phyloP scores from a whole-genome alignment of 805 yeast genomes.

The Scheffersomyces ergatensis region DNA sequence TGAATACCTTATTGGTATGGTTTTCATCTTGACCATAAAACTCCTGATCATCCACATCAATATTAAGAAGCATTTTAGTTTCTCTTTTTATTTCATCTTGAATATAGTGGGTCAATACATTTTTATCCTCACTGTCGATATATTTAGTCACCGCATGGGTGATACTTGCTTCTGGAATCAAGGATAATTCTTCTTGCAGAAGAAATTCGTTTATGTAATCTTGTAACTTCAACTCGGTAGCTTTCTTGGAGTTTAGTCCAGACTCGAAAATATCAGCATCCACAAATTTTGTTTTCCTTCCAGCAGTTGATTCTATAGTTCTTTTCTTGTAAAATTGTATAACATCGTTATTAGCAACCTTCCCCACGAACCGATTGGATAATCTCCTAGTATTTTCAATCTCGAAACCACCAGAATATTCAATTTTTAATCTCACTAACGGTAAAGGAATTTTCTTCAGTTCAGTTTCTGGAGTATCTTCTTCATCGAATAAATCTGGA shows the following conservation, averaged over 20 bases:
- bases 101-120: constrained; percentile 62
- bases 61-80: constrained; percentile 44
- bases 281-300: constrained; percentile 10
- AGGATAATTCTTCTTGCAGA: constrained; percentile 57
- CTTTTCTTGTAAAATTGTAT: constrained; percentile 63
- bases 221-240: constrained; percentile 49
- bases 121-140: constrained; percentile 81
- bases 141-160: constrained; percentile 68
- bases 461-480: constrained; percentile 3
- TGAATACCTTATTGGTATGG: constrained; percentile 33
- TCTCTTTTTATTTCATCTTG: constrained; percentile 54
- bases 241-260: constrained; percentile 11
- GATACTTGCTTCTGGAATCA: constrained; percentile 75
- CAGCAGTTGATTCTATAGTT: constrained; percentile 18
- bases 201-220: constrained; percentile 62
- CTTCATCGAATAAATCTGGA: constrained; percentile 25
- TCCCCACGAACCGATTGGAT: constrained; percentile 85
- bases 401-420: constrained; percentile 86
- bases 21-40: constrained; percentile 26
- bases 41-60: constrained; percentile 41
- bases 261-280: constrained; percentile 11
- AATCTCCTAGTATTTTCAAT: constrained; percentile 89
- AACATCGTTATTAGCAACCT: constrained; percentile 88
- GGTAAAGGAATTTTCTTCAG: constrained; percentile 61
- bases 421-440: constrained; percentile 76